phyloP scores from a whole-genome alignment of 1,284 basidiomycete species.

The Paramarasmius palmivorus region DNA sequence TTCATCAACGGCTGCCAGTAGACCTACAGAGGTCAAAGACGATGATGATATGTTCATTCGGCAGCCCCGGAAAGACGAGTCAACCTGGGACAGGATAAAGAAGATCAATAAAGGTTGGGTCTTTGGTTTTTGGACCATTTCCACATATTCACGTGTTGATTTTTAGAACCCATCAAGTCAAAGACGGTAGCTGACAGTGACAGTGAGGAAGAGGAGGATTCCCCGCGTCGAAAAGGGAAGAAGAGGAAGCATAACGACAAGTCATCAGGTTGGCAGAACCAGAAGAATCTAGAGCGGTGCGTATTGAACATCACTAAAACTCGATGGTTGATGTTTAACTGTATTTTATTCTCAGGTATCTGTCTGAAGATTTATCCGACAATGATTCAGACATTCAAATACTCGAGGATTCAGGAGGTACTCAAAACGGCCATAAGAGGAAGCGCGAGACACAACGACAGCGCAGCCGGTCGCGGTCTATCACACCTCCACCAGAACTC shows the following conservation, averaged over 20 bases:
- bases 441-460: constrained; percentile 40
- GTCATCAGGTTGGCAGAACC: constrained; percentile 34
- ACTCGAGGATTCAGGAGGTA: constrained; percentile 34
- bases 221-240: constrained; percentile 28
- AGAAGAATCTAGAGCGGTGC: constrained; percentile 33
- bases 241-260: constrained; percentile 28
- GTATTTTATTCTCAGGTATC: constrained; percentile 26
- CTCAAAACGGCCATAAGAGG: constrained; percentile 21
- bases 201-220: constrained; percentile 23
- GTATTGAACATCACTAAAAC: constrained; percentile 10
- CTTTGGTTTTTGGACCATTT: constrained; percentile 10
- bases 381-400: constrained; percentile 42
- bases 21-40: constrained; percentile 38
- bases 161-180: constrained; percentile 7
- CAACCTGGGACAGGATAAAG: constrained; percentile 59
- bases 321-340: background rate
- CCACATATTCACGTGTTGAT: constrained; percentile 10
- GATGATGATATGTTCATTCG: constrained; percentile 68
- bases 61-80: constrained; percentile 52
- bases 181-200: constrained; percentile 21
- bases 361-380: constrained; percentile 42
- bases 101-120: constrained; percentile 50
- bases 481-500: constrained; percentile 72
- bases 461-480: constrained; percentile 54
- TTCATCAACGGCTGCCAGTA: constrained; percentile 17